Base-by-base conservation (phyloP, 352 stramenopile species). In the Phytophthora hybrid region DNA sequence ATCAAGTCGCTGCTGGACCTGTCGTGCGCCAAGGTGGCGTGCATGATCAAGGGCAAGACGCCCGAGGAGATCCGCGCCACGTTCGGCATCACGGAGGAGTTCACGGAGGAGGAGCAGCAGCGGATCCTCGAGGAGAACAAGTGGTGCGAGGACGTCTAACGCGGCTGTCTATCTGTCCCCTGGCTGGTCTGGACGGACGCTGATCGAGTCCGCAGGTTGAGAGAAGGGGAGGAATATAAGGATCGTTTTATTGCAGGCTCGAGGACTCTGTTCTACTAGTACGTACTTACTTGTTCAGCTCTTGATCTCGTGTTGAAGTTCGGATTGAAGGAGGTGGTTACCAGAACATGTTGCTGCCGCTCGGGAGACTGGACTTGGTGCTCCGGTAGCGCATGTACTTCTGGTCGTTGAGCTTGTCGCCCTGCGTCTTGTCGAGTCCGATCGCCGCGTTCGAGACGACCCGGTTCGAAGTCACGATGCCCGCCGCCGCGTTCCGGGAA, bases 121-220 rank as follows among this genome's bases (percentile, higher is more conserved):
- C 69, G 76, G 55, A 90, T 92, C 44, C 79, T 82, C 46, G 84
- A 88, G 57, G 84, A 92, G 68, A 90, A 92, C 79, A 92, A 92
- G 75, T 92, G 84, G 82, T 84, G 76, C 64, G 84, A 92, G 44
- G 79, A 90, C 26, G 68, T 79, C 39, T 79, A 65, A 69, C 14
- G 5, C n/a, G 21, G 3, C 52, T 21, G 37, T 8, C 41, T 47
- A 13, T 47, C 13, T 47, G 41, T 18, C 34, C 11, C 23, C 23
- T 26, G 23, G 23, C 34, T 41, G 34, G 8, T 26, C 23, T 41
- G 34, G 8, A 41, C 8, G 34, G 34, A 41, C 9, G 8, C 23
- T 26, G 23, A 26, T 26, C 23, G 23, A 26, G 23, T 26, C 23
- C 23, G 3, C 23, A 26, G 23, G 23, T 26, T 26, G 23, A 26